Evolutionary conservation across 306 rosid genomes (phyloP).

Genomic region (Quercus dentata): DNA sequence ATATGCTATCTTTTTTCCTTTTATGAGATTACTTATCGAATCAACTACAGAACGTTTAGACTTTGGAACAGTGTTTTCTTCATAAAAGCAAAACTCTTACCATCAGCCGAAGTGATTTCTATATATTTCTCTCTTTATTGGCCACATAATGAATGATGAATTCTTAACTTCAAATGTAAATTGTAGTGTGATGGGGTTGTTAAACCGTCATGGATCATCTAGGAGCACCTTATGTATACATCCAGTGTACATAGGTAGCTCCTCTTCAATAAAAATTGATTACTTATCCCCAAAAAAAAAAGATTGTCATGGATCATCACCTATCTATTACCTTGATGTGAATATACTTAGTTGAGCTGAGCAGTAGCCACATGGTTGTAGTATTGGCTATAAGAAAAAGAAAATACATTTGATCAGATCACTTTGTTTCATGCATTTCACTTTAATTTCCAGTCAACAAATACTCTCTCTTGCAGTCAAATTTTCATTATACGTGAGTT

Average conservation of each 20-base stretch:
- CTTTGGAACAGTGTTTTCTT: neutral
- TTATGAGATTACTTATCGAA: neutral
- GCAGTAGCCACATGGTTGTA: too few species aligned
- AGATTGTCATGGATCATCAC: neutral
- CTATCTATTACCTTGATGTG: neutral
- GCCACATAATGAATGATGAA: neutral
- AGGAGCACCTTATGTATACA: too few species aligned
- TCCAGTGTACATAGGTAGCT: too few species aligned
- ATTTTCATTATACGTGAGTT: constrained; percentile 22
- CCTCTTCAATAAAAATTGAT: too few species aligned
- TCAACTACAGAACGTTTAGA: neutral
- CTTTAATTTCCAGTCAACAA: neutral
- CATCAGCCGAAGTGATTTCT: neutral
- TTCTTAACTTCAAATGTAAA: neutral
- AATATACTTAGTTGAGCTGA: neutral
- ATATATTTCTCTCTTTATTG: neutral
- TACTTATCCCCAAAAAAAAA: too few species aligned
- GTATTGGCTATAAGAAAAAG: neutral
- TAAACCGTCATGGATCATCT: too few species aligned
- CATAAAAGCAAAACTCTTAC: neutral
- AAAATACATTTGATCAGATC: neutral
- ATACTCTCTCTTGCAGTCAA: constrained; percentile 14
- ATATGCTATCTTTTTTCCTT: neutral
- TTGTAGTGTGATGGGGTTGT: neutral
- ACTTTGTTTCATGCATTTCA: neutral